Evolutionary conservation across 2,329 filamentous ascomycete genomes (phyloP).

Genomic region (Exophiala xenobiotica): DNA sequence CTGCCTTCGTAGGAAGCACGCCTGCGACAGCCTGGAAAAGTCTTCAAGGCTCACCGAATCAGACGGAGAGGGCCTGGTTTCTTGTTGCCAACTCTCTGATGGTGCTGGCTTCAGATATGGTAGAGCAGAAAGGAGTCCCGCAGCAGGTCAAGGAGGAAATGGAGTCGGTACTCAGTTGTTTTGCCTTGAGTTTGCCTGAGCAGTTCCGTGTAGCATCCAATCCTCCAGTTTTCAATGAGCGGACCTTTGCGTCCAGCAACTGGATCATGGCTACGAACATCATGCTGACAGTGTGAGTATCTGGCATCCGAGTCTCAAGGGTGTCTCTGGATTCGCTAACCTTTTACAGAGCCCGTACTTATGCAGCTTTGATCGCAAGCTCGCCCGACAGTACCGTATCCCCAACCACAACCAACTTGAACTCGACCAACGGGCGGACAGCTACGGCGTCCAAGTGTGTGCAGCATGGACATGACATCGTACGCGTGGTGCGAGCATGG

Average conservation of each 20-base stretch:
- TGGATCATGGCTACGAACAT: conserved; percentile 2
- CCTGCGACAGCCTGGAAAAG: conserved; percentile 13
- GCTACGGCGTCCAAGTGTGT: not conserved
- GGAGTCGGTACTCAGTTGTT: not conserved
- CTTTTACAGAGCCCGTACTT: not conserved
- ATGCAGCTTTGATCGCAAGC: not conserved
- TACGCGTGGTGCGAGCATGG: conserved; percentile 1
- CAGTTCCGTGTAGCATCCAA: not conserved
- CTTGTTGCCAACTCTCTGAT: conserved; percentile 15
- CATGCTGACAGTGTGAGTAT: not conserved
- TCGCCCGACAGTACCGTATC: not conserved
- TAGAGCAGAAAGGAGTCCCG: not conserved
- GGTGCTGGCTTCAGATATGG: not conserved
- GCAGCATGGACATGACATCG: conserved; percentile 5
- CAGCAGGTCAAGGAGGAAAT: not conserved
- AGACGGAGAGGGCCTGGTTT: conserved; percentile 15
- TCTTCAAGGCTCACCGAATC: conserved; percentile 13
- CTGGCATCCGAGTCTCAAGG: not conserved
- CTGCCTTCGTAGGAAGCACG: conserved; percentile 1
- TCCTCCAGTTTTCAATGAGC: not conserved
- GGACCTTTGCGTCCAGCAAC: not conserved
- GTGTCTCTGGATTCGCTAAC: not conserved
- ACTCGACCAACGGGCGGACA: too few species aligned
- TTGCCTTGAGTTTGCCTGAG: not conserved
- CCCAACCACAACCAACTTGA: too few species aligned